Percentiles rank a stretch among this genome's conserved stretches.
Evolutionary conservation across 805 yeast genomes (phyloP).

Genomic region (Cyberlindnera mississippiensis): DNA sequence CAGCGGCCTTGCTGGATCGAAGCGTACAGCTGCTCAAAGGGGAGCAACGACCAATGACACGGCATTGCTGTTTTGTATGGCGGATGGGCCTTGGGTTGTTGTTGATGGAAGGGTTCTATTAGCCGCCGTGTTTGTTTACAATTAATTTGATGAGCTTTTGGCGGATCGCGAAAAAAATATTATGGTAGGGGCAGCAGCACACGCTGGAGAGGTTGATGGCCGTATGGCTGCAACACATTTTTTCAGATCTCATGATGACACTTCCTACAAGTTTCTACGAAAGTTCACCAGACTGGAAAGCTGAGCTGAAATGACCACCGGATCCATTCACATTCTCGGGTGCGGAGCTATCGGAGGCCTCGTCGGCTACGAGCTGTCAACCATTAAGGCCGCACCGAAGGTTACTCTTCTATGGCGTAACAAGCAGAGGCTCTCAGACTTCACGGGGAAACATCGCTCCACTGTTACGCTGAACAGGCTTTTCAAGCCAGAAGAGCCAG

Average conservation of each 20-base stretch:
- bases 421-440: slow-evolving; percentile 15
- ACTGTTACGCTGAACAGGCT: slow-evolving; percentile 19
- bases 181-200: no score
- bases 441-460: slow-evolving; percentile 16
- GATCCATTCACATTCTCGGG: slow-evolving; percentile 23
- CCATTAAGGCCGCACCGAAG: slow-evolving; percentile 16
- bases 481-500: slow-evolving; percentile 18
- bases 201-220: no score
- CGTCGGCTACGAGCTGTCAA: slow-evolving; percentile 24
- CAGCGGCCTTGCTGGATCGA: slow-evolving; percentile 16
- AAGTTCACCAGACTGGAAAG: no score
- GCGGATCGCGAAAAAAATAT: neutral
- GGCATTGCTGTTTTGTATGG: slow-evolving; percentile 13
- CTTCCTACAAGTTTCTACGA: no score
- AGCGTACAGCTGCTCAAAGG: slow-evolving; percentile 18
- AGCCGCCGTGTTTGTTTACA: slow-evolving; percentile 8
- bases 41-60: slow-evolving; percentile 21
- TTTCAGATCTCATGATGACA: neutral
- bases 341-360: slow-evolving; percentile 29
- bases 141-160: slow-evolving; percentile 2
- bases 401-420: slow-evolving; percentile 24
- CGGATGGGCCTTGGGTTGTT: no score
- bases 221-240: no score
- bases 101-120: no score
- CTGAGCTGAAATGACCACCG: neutral